Base-by-base conservation (phyloP, 2,329 filamentous ascomycete genomes). In the Ophiocordyceps camponoti-leonardi region DNA sequence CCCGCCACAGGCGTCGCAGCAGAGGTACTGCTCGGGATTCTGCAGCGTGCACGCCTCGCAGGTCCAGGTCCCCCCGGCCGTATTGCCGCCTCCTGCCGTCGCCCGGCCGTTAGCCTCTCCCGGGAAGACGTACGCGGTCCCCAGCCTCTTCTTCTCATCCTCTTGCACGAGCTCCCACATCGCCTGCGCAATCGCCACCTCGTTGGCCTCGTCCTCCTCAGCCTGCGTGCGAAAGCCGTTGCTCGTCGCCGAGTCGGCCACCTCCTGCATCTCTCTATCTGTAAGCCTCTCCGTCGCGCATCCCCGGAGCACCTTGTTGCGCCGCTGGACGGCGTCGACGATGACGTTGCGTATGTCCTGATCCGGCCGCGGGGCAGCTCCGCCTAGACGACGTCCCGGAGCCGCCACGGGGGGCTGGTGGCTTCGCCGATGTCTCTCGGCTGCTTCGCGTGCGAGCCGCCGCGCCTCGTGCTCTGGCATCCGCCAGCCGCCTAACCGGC, bases 151-250 rank as follows among this genome's bases (percentile, higher is more conserved):
- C 49, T 60, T 63, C 49, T 83, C 75, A 49, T 94, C 52, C 57
- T 94, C 79, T 56, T 93, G 83, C 23, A 92, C 81, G 18, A 94
- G 68, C 55, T 95, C 88, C 67, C 85, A 87, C 30, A 93, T 68
- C 0, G 87, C 87, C 55, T 88, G 79, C 45, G 86, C 79, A 49
- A 94, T 94, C 6, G 88, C 88, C 22, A 76, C 72, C 46, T 94
- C 86, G 54, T 94, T 93, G 4, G 86, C 88, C 53, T 87, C 81
- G 46, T 94, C 86, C 58, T 93, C 84, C 52, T 93, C 86, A 0
- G 86, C 86, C 55, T 84, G 76, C 0, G 87, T 95, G 49, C 73
- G 75, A 65, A 93, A 90, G 0, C 86, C 85, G 51, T 82, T 82
- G 47, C 69, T 69, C 6, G 77, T 77, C 35, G 81, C 82, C 48